Percentiles rank a stretch among this genome's conserved stretches.
Evolutionary conservation across 306 rosid genomes (phyloP).

Genomic region (Corylus heterophylla): DNA sequence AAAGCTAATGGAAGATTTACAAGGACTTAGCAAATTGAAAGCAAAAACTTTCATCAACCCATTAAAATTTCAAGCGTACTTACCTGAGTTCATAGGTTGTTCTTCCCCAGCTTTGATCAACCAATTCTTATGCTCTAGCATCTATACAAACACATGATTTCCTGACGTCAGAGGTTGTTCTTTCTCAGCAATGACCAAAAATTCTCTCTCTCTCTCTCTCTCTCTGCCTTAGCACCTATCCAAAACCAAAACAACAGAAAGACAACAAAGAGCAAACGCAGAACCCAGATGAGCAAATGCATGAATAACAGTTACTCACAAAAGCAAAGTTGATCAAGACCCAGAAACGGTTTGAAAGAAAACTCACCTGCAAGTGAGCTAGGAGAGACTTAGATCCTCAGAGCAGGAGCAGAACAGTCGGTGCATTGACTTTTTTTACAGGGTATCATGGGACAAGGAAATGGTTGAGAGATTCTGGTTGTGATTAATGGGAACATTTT

Average conservation of each 20-base stretch:
- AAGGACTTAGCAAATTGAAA: neutral
- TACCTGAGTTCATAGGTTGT: slow-evolving; percentile 26
- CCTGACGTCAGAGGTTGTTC: neutral
- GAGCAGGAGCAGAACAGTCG: slow-evolving; percentile 30
- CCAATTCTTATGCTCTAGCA: slow-evolving; percentile 3
- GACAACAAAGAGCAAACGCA: neutral
- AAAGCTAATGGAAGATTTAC: neutral
- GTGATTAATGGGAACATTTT: slow-evolving; percentile 33
- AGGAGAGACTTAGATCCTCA: slow-evolving; percentile 55
- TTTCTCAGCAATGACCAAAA: slow-evolving; percentile 26
- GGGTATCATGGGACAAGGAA: slow-evolving; percentile 36
- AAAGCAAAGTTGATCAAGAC: slow-evolving; percentile 17
- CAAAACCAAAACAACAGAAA: neutral
- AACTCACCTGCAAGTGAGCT: slow-evolving; percentile 27
- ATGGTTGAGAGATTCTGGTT: slow-evolving; percentile 48
- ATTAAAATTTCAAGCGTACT: slow-evolving; percentile 12
- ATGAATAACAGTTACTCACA: neutral
- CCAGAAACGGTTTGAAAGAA: slow-evolving; percentile 24
- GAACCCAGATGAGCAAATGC: slow-evolving; percentile 1
- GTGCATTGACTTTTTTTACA: slow-evolving; percentile 58
- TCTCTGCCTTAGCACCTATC: neutral
- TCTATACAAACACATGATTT: neutral
- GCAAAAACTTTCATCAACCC: neutral
- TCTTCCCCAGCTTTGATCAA: neutral
- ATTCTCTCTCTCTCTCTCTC: neutral